Base-by-base conservation (phyloP, 257 asterid species). In the Solanum corneliomulleri region DNA sequence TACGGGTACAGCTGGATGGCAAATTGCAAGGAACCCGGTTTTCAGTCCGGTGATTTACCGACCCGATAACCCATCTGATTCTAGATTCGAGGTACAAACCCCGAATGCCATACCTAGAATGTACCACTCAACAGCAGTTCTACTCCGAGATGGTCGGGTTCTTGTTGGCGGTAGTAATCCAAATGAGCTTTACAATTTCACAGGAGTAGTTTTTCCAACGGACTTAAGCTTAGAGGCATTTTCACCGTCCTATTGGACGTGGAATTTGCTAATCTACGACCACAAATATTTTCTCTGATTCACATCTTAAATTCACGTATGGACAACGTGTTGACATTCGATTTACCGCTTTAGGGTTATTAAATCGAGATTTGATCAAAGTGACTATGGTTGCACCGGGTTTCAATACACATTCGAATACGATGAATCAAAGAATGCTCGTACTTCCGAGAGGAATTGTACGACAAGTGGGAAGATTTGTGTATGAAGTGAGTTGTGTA, bases 391-490 rank as follows among this genome's bases (percentile, higher is more conserved):
- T 90, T 3, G 88, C 92, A 44, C 94, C 93, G 0, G 27, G 93
- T 1, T 92, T 91, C 20, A 85, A 56, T 10, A 92, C 94, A 11
- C 94, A 92, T 64, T 86, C 94, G 1, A 89, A 87, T 29, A 89
- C 94, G 1, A 92, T 92, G 94, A 92, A 90, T 62, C 94, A 92
- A 21, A 90, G 94, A 74, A 42, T 91, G 6, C 12, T 91, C 71
- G 69, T 74, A 7, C 87, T 87, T 23, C 88, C 87, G 3, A 83
- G 37, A 76, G 85, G 31, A 29, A 13, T 39, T 29, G 86, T 72
- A 12, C 87, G 39, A 80, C 33, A 14, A 8, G 88, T 82, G 4
- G 93, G 89, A 18, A 75, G n/a, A 25, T 71, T 87, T 7, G 64
- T 21, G 5, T 87, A 89, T 77, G 86, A 90, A 81, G 70, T 87